A percentile compares a stretch with the other conserved stretches of the same genome.
Evolutionary conservation across 495 filamentous ascomycete genomes (phyloP).

Genomic region (Jackrogersella multiformis): DNA sequence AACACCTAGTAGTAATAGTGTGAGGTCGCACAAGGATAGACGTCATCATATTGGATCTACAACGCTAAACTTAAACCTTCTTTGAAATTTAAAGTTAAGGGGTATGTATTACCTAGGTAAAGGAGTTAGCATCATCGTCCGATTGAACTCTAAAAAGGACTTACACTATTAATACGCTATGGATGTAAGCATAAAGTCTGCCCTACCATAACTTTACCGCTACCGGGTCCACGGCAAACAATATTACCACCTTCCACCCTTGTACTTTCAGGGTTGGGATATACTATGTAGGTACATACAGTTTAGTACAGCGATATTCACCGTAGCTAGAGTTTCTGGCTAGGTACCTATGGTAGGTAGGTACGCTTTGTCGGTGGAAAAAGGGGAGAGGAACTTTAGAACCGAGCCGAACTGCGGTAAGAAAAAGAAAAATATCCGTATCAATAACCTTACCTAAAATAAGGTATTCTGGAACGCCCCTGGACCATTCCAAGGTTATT

Average conservation of each 20-base stretch:
- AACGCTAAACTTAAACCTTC: constrained; percentile 32
- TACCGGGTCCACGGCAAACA: constrained; percentile 10
- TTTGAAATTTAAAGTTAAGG: constrained; percentile 34
- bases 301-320: constrained; percentile 1
- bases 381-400: too few species aligned
- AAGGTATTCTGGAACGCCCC: constrained; percentile 28
- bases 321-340: constrained; percentile 5
- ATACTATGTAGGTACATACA: too few species aligned
- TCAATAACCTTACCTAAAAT: constrained; percentile 29
- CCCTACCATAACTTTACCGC: constrained; percentile 1
- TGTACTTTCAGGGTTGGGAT: background rate
- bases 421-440: background rate
- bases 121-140: background rate
- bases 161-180: background rate
- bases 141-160: constrained; percentile 17
- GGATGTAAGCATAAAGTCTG: background rate
- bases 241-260: background rate
- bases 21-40: constrained; percentile 21
- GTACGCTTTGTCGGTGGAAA: too few species aligned
- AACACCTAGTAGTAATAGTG: too few species aligned
- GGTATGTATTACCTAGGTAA: too few species aligned
- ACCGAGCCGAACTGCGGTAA: too few species aligned
- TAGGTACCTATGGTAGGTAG: background rate
- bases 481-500: background rate
- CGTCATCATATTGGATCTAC: constrained; percentile 30